Base-by-base conservation (phyloP, 2,329 filamentous ascomycete genomes). In the Coniochaeta sp. region DNA sequence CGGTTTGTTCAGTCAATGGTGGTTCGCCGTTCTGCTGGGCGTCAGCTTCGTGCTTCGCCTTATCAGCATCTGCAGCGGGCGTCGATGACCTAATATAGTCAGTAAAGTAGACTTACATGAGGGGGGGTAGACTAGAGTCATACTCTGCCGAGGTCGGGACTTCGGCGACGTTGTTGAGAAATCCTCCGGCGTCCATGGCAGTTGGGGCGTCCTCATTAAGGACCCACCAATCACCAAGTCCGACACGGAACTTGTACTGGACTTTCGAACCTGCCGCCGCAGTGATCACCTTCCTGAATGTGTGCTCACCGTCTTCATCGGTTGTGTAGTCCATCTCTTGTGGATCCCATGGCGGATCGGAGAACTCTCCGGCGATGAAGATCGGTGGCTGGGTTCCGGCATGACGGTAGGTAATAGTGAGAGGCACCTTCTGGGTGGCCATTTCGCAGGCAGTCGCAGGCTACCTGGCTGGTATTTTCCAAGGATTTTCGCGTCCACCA, bases 241-340 rank as follows among this genome's bases (percentile, higher is more conserved):
- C 88, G 38, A 89, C 76, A 33, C 87, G 82, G 66, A 92, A 89
- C 72, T 91, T 92, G 79, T 91, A 93, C 67, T 89, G 85, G 64
- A 90, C 84, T 61, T 84, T 80, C 55, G 82, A 79, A 24, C 81
- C 82, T 24, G 81, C 76, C 19, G 83, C 76, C 8, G 82, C 77
- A 38, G 79, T 70, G 52, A 90, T 77, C 1, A 78, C 72, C 61
- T 84, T 84, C 50, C 73, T 77, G 69, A 89, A 92, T 14, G 80
- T 69, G 61, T 84, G 74, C 59, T 86, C 76, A n/a, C 80, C 82
- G 38, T 80, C 74, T 4, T 78, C 73, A 11, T 80, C 77, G 33
- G 75, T 74, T 4, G 76, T 76, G 61, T 73, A 77, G 11, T 82
- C 71, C 88, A 92, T 90, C 73, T 90, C 86, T 55, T 83, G 75